phyloP scores from a whole-genome alignment of 2,329 filamentous ascomycete species.

The Alternaria novae-zelandiae region DNA sequence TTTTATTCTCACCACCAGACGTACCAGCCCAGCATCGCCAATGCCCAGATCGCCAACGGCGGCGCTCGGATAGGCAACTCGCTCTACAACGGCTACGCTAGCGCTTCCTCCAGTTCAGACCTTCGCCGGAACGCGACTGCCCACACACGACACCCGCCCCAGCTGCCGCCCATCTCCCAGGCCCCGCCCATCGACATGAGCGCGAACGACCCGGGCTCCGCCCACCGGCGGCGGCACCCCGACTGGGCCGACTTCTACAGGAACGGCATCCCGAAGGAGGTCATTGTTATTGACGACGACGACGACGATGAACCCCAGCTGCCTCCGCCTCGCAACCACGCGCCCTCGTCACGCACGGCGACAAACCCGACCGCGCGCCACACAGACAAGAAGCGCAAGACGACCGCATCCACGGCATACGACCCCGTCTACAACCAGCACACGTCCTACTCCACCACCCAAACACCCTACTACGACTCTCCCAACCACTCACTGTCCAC shows the following conservation, averaged over 20 bases:
- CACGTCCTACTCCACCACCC: conserved; percentile 73
- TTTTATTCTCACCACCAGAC: conserved; percentile 50
- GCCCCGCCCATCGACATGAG: conserved; percentile 35
- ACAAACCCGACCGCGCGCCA: conserved; percentile 59
- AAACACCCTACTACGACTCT: conserved; percentile 72
- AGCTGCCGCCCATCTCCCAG: conserved; percentile 38
- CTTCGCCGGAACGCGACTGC: conserved; percentile 45
- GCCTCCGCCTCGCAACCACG: conserved; percentile 30
- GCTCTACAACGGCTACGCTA: conserved; percentile 49
- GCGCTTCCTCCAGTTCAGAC: conserved; percentile 44
- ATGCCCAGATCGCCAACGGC: conserved; percentile 44
- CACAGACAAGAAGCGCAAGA: conserved; percentile 77
- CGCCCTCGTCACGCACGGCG: conserved; percentile 25
- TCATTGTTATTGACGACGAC: conserved; percentile 62
- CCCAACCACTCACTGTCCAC: conserved; percentile 78
- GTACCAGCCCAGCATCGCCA: conserved; percentile 43
- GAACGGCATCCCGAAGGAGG: conserved; percentile 56
- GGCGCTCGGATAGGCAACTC: conserved; percentile 43
- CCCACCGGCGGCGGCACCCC: conserved; percentile 38
- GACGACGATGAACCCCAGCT: conserved; percentile 44
- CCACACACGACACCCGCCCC: conserved; percentile 40
- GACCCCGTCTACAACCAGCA: conserved; percentile 76
- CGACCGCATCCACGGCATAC: conserved; percentile 64
- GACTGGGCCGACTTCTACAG: conserved; percentile 54
- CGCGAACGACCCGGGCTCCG: conserved; percentile 18